These are phyloP conservation scores for Ascochyta pisi DNA, from an alignment of 2,329 filamentous ascomycete genomes.

Conservation along the genomic window DNA sequence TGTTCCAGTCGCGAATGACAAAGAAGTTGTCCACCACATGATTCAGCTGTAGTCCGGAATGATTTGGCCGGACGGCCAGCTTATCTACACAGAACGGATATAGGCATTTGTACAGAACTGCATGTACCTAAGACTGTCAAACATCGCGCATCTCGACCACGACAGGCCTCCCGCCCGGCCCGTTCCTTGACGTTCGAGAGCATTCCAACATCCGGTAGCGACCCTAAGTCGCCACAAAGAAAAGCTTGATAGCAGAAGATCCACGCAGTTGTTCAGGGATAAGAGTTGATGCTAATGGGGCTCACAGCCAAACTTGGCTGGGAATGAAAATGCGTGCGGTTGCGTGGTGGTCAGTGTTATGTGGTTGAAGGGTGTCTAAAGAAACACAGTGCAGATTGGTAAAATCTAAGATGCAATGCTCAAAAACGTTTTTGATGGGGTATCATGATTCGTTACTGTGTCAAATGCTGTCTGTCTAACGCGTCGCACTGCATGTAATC, in stretches of 20 bases:
- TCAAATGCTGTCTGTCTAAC: not conserved
- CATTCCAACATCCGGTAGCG: constrained; percentile 2
- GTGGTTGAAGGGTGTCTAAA: too few relatives aligned
- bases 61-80: too few relatives aligned
- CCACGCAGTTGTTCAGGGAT: not conserved
- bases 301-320: not conserved
- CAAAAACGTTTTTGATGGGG: not conserved
- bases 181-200: constrained; percentile 13
- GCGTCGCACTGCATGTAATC: not conserved
- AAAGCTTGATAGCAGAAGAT: not conserved
- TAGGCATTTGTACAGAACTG: too few relatives aligned
- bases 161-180: constrained; percentile 14
- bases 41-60: too few relatives aligned
- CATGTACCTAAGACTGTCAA: not conserved
- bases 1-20: too few relatives aligned
- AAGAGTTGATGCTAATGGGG: not conserved
- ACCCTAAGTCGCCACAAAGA: not conserved
- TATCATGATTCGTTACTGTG: not conserved
- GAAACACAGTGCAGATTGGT: too few relatives aligned
- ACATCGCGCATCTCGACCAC: not conserved
- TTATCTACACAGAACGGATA: too few relatives aligned
- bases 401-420: not conserved
- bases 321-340: not conserved
- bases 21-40: too few relatives aligned
- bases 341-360: too few relatives aligned